Evolutionary conservation across 352 stramenopile species (phyloP), one percentile per base, ranked within the genome.

Genomic region (Globisporangium ultimum): DNA sequence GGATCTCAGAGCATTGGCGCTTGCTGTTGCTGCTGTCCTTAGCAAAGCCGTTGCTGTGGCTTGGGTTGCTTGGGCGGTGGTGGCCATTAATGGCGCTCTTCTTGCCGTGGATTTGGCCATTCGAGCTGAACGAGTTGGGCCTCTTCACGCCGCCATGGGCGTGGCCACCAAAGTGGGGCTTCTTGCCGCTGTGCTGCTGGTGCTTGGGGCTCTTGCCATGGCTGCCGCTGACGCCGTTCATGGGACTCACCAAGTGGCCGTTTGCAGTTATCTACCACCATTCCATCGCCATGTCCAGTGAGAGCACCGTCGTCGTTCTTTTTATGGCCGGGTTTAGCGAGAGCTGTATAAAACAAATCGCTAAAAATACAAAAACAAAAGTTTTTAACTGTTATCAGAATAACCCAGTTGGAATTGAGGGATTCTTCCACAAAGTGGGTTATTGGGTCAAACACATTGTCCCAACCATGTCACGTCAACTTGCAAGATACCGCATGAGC

Each of bases 1-100:
- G 67, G 47, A 91, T 66, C 56, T 88, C 79, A 1, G 70, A 61
- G 36, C 32, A 41, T 18, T 57, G 49, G 34, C 53, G 60, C 43
- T 53, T 74, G 12, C 20, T 9, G n/a, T 43, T 21, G 18, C 0
- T 46, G 38, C 51, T 57, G 51, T 24, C 40, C 10, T 45, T 45
- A 5, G 7, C 17, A 5, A 34, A 24, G 40, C 28, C 8, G 41
- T 20, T 69, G 60, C 18, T 71, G 1, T 36, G 38, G 18, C 47
- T 48, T 43, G 48, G 20, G 22, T 43, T 48, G 18, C 42, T 21
- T n/a, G 28, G 21, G 32, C 34, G 43, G 22, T 43, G 53, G 34
- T 13, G 34, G 24, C 24, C 17, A 41, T 24, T 50, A 20, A 18
- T 53, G 28, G 28, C 28, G 40, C 10, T 45, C 40, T 15, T 45